phyloP scores from a whole-genome alignment of 2,329 filamentous ascomycete genomes.

The Fusarium beomiforme region DNA sequence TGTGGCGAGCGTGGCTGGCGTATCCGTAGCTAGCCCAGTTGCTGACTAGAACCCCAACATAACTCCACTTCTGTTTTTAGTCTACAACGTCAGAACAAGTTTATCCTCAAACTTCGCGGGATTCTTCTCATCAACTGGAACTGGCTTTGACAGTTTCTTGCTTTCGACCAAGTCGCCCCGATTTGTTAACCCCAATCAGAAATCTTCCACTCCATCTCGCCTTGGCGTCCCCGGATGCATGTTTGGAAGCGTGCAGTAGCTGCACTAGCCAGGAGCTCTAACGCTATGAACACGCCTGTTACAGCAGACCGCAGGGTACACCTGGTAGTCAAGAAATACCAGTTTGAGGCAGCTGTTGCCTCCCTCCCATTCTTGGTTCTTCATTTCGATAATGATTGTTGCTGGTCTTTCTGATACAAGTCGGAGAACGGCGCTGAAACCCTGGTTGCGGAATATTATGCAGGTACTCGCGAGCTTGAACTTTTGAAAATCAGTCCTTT shows the following conservation, averaged over 20 bases:
- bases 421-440: constrained; percentile 1
- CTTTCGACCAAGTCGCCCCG: not conserved
- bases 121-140: constrained; percentile 14
- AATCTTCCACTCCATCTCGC: not conserved
- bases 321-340: constrained; percentile 7
- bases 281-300: constrained; percentile 10
- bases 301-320: not conserved
- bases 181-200: not conserved
- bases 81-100: constrained; percentile 20
- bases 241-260: not conserved
- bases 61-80: not conserved
- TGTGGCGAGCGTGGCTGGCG: constrained; percentile 14
- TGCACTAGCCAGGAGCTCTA: not conserved
- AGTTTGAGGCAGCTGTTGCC: not conserved
- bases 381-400: not conserved
- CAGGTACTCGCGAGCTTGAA: constrained; percentile 23
- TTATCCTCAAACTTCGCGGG: constrained; percentile 7
- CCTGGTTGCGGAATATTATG: constrained; percentile 22
- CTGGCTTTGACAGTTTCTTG: not conserved
- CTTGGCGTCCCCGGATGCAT: not conserved
- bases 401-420: constrained; percentile 12
- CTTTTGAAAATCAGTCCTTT: not conserved
- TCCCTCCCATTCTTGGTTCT: constrained; percentile 2
- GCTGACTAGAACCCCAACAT: not conserved
- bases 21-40: not conserved